These are phyloP conservation scores for Eutrema yunnanense DNA, from an alignment of 345 rosid genomes.

Conservation along the genomic window DNA sequence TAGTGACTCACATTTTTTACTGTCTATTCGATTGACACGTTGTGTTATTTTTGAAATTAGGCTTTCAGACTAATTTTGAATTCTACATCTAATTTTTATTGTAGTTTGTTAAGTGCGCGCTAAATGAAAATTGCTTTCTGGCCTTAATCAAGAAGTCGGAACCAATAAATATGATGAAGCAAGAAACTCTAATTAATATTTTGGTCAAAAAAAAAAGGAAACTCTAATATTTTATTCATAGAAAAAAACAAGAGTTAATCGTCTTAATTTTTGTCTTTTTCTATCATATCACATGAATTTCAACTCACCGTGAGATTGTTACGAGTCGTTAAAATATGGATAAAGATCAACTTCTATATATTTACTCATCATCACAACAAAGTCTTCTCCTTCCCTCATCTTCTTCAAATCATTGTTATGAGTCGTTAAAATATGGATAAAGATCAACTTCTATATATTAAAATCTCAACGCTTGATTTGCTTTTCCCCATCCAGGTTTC, in stretches of 20 bases:
- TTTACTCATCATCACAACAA: no score
- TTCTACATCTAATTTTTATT: background rate
- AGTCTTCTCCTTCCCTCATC: no score
- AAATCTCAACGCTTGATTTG: conserved; percentile 15
- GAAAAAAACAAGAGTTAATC: background rate
- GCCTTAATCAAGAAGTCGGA: background rate
- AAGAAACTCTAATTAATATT: background rate
- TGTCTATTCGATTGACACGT: background rate
- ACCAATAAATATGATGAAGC: background rate
- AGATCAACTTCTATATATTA: background rate
- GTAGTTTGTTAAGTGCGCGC: background rate
- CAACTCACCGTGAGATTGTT: no score
- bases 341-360: no score
- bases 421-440: conserved; percentile 28
- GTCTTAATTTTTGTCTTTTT: background rate
- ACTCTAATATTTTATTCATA: background rate
- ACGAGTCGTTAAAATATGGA: no score
- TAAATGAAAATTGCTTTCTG: background rate
- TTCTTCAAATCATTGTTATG: background rate
- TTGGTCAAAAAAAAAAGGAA: no score
- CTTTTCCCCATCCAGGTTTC: conserved; percentile 1
- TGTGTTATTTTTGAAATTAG: background rate
- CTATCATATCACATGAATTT: no score
- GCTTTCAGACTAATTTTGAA: background rate
- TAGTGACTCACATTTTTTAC: background rate